These are phyloP conservation scores for Pyracantha coccinea DNA, from an alignment of 331 rosid genomes.

Conservation along the genomic window DNA sequence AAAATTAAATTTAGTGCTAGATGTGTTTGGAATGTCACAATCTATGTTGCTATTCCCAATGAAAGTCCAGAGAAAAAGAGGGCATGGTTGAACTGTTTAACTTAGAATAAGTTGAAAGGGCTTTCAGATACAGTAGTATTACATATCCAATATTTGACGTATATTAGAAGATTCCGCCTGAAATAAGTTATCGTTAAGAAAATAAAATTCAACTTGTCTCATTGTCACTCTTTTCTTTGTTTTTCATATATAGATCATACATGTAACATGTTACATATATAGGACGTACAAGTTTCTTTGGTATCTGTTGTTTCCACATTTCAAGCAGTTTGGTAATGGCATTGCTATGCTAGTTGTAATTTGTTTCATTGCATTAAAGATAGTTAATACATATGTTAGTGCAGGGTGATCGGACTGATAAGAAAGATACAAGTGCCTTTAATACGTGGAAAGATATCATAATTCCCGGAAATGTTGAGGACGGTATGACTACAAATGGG, in stretches of 20 bases:
- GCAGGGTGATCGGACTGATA: slow-evolving; percentile 96
- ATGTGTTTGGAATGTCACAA: not conserved
- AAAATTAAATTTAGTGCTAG: not conserved
- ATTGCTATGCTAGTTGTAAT: not conserved
- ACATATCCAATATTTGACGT: not conserved
- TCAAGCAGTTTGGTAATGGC: not conserved
- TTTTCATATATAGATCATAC: not conserved
- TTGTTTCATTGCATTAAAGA: not conserved
- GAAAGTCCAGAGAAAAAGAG: not conserved
- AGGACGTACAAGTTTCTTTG: not conserved
- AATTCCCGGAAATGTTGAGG: slow-evolving; percentile 94
- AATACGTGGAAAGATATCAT: slow-evolving; percentile 97
- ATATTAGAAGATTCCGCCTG: not conserved
- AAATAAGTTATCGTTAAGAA: not conserved
- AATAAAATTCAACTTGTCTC: not conserved
- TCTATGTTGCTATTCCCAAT: not conserved
- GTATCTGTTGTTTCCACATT: not conserved
- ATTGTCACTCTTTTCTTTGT: not conserved
- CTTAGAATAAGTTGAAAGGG: not conserved
- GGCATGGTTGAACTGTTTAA: too few species aligned
- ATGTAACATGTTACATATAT: not conserved
- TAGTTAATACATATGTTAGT: slow-evolving; percentile 17
- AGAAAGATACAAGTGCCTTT: slow-evolving; percentile 80
- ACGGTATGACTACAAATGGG: slow-evolving; percentile 53
- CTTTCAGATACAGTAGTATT: not conserved